phyloP scores from a whole-genome alignment of 2,329 filamentous ascomycete species.

The Diaporthe humulicola region DNA sequence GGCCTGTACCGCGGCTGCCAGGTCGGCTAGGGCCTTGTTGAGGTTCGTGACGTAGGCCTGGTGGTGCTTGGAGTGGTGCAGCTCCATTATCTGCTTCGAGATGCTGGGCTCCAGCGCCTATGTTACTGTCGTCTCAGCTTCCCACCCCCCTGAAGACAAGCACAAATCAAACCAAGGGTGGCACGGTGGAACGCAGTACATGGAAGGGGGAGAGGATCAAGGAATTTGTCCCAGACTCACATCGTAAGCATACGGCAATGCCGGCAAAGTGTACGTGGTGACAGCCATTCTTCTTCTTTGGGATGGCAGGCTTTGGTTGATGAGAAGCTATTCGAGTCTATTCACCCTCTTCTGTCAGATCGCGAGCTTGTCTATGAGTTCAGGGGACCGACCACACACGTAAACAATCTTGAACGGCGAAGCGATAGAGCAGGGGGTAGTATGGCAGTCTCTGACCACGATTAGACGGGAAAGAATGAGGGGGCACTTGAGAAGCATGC shows the following conservation, averaged over 20 bases:
- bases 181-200: background rate
- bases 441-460: background rate
- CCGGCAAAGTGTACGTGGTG: conserved; percentile 51
- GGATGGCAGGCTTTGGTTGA: background rate
- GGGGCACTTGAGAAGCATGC: background rate
- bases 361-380: background rate
- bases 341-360: background rate
- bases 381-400: no score
- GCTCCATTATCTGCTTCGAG: conserved; percentile 94
- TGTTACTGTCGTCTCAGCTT: background rate
- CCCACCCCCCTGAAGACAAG: conserved; percentile 43
- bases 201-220: no score
- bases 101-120: conserved; percentile 74
- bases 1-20: conserved; percentile 68
- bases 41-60: conserved; percentile 92
- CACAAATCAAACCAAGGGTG: background rate
- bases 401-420: no score
- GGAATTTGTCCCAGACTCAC: conserved; percentile 40
- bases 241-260: conserved; percentile 51
- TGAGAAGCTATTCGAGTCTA: background rate
- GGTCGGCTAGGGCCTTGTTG: conserved; percentile 83
- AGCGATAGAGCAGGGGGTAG: background rate
- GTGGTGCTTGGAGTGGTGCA: conserved; percentile 95
- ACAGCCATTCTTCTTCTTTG: conserved; percentile 38
- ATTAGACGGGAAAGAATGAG: background rate